Evolutionary conservation across 2,329 filamentous ascomycete species (phyloP), one percentile per base, ranked within the genome.

Genomic region (Colletotrichum lini): DNA sequence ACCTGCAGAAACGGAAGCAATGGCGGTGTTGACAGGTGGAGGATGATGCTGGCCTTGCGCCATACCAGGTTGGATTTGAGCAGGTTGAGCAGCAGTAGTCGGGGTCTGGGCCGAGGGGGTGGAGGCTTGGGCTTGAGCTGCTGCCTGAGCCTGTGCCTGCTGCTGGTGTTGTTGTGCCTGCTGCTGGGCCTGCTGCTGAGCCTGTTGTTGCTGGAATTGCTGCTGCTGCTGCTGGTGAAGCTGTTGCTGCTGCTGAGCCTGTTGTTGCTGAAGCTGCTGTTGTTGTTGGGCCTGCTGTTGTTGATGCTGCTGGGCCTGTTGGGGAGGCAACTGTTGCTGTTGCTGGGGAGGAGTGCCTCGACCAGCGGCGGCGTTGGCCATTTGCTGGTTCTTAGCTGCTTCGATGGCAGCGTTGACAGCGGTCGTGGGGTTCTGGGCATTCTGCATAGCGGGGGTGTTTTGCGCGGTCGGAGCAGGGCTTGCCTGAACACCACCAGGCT

Each of bases 11-110:
- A 82, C 79, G 15, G 81, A 78, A 4, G 84, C 80, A 47, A 88
- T 78, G 4, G 83, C 80, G 0, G 86, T 85, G 72, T 89, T 89
- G 56, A 87, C 81, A 10, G 87, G 85, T 2, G 82, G 80, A 4
- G 83, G 83, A 21, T 72, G 69, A 38, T 77, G 80, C 65, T 81
- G 81, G 57, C 78, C 75, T 69, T 78, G 80, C 26, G 63, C 50
- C 7, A 66, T 52, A 7, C 65, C 52, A 12, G 62, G 47, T 58
- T 71, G 68, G n/a, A 53, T 40, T 47, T 71, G 68, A 10, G 58
- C 12, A 30, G 68, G 57, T 35, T 72, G 69, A 44, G 67, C 44
- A 2, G 67, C 56, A 2, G 58, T 58, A 15, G 45, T 69, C 21
- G 69, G 65, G 26, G 65, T 68, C 10, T 53, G 65, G 42, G 65